Conservation (phyloP, 1,284 basidiomycete genomes). For the Tilletia walkeri region DNA sequence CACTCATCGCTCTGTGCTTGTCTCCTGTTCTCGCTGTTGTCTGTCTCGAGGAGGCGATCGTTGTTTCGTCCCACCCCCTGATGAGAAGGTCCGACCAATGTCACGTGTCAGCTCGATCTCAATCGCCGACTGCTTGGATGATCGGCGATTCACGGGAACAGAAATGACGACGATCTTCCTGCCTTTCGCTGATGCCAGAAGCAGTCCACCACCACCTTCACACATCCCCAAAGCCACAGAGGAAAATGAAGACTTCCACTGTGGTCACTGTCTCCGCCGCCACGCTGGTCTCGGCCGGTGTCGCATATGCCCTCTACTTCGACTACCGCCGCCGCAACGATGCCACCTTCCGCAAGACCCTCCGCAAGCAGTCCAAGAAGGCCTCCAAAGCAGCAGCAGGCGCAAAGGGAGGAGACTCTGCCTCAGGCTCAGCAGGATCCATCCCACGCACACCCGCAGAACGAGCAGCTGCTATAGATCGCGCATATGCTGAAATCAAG, state of each 20-base stretch:
- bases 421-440: background rate
- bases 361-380: constrained; percentile 69
- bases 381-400: constrained; percentile 57
- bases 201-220: no score
- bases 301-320: constrained; percentile 69
- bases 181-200: no score
- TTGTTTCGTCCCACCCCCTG: no score
- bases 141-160: no score
- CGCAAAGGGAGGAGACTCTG: background rate
- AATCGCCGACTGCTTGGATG: no score
- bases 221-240: no score
- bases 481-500: constrained; percentile 6
- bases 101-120: no score
- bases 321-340: constrained; percentile 92
- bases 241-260: constrained; percentile 25
- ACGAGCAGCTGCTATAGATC: constrained; percentile 49
- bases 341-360: constrained; percentile 77
- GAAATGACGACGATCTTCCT: no score
- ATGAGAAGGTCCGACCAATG: no score
- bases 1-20: no score
- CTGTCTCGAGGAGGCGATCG: no score
- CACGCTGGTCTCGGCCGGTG: constrained; percentile 38
- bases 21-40: no score
- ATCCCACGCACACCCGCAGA: constrained; percentile 49
- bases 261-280: constrained; percentile 22